Conservation (phyloP, 2,329 filamentous ascomycete genomes). For the Alternaria sp. region DNA sequence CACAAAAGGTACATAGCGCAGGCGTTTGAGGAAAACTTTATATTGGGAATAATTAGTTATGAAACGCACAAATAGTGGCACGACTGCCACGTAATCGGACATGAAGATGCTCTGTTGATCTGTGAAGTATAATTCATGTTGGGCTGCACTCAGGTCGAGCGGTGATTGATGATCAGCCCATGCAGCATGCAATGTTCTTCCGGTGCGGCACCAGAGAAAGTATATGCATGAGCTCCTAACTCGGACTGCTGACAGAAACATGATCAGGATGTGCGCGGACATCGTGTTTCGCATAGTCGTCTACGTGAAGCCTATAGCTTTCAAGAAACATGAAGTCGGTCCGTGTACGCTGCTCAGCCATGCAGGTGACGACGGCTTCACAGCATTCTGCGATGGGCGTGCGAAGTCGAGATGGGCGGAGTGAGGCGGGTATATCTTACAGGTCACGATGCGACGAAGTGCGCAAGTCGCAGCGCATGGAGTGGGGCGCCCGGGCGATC, state of each 20-base stretch:
- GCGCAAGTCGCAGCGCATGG: background rate
- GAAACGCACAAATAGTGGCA: background rate
- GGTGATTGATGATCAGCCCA: background rate
- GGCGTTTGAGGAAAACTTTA: background rate
- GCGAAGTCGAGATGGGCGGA: background rate
- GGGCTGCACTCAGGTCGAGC: background rate
- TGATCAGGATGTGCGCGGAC: background rate
- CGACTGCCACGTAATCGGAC: background rate
- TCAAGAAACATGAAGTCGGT: background rate
- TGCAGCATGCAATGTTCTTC: background rate
- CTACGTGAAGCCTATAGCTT: background rate
- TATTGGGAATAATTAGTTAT: background rate
- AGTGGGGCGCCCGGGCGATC: background rate
- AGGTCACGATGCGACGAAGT: background rate
- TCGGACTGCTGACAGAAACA: background rate
- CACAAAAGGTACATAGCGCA: background rate
- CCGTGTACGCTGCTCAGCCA: background rate
- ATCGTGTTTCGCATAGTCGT: background rate
- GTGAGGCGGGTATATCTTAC: background rate
- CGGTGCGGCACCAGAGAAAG: background rate
- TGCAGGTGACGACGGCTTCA: background rate
- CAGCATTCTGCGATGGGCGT: background rate
- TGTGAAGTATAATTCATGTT: background rate
- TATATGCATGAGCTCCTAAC: background rate
- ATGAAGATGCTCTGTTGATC: background rate